These are phyloP conservation scores for Biscogniauxia sp. DNA, from an alignment of 2,329 filamentous ascomycete species.

Conservation along the genomic window DNA sequence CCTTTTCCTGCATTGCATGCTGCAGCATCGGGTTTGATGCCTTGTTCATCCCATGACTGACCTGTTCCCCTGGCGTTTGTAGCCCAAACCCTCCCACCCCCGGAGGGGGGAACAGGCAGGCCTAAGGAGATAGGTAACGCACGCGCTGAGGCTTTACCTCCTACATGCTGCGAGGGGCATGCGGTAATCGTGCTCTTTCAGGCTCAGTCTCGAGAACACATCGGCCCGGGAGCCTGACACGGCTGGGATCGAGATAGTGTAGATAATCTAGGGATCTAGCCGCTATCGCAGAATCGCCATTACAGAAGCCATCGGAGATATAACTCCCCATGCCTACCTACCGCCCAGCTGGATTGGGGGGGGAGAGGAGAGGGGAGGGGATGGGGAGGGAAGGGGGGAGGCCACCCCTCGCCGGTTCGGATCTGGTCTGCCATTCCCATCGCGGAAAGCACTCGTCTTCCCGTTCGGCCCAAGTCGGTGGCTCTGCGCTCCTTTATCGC, in stretches of 20 bases:
- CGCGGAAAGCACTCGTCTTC: conserved; percentile 1
- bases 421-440: neutral
- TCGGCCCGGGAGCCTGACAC: neutral
- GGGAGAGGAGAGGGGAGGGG: too few species aligned
- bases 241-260: neutral
- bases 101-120: neutral
- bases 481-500: neutral
- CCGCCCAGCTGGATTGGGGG: neutral
- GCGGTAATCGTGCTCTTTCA: neutral
- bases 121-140: neutral
- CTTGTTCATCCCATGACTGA: neutral
- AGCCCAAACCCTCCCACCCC: neutral
- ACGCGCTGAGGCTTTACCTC: neutral
- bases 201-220: neutral
- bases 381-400: too few species aligned
- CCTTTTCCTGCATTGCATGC: conserved; percentile 1
- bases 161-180: neutral
- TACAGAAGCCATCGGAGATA: neutral
- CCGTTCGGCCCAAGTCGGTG: neutral
- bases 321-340: neutral
- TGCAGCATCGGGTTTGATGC: neutral
- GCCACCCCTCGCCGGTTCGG: neutral
- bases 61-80: neutral
- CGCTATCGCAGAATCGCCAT: neutral
- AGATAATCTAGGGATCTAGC: neutral